Evolutionary conservation across 176 grass and related monocot species (phyloP), one percentile per base, ranked within the genome.

Genomic region (Musa troglodytarum): DNA sequence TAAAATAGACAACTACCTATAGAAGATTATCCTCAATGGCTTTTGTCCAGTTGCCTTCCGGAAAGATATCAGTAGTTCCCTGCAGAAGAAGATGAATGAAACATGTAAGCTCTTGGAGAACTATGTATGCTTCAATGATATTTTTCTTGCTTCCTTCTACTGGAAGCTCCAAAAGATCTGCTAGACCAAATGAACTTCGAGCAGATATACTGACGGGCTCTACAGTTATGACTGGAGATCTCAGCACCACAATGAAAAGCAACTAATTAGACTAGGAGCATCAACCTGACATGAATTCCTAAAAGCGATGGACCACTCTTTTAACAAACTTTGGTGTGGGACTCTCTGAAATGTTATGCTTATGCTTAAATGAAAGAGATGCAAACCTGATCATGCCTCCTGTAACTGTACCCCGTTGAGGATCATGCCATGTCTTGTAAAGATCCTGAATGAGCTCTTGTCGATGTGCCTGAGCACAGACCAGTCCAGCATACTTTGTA

Each of bases 381-480:
- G 52, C 65, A 83, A 83, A 92, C 85, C 89, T 92, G 80, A 92
- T 83, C 89, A 92, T 92, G 80, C 89, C 89, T 52, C 89, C 89
- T 1, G 85, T 86, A 59, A 92, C 89, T 69, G 80, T 83, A 67
- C 96, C 96, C 62, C 87, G 84, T 76, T 99, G 96, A 69, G 96
- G 88, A 76, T 99, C 96, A 59, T 99, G 88, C 91, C 91, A 99
- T 82, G 91, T 99, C 83, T 99, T 99, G 77, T 82, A 99, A 74
- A 99, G 85, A 82, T 95, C 96, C 52, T 99, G 96, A 75, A 92
- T 88, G 57, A 92, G 82, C 65, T 92, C 89, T 73, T 92, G 89
- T 26, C 89, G 76, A 80, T 92, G 83, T 74, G 85, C 80, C 70
- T 92, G 89, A 71, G 85, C 89, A 76, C 83, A 92, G 58, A 92